A percentile compares a stretch with the other conserved stretches of the same genome.
These are phyloP conservation scores for Acrasis kona DNA, from an alignment of 78 protist species.

Conservation along the genomic window DNA sequence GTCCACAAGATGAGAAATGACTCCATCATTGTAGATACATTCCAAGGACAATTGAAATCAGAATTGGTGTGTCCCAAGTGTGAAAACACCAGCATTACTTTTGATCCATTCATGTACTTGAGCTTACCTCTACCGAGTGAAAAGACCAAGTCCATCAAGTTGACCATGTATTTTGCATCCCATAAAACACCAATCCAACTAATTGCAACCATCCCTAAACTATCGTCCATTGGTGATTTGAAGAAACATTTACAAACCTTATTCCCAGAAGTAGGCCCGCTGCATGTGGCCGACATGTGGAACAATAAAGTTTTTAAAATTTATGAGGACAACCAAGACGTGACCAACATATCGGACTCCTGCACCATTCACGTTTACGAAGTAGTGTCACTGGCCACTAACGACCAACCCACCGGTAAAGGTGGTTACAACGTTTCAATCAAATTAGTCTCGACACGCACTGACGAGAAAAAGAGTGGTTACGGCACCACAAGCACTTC, in stretches of 20 bases:
- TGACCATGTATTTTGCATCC: too few species aligned
- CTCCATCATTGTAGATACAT: constrained; percentile 64
- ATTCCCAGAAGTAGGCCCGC: too few species aligned
- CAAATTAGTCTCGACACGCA: too few species aligned
- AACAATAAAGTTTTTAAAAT: not conserved
- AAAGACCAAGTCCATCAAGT: not conserved
- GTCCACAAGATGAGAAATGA: constrained; percentile 55
- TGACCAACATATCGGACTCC: not conserved
- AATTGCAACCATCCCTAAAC: too few species aligned
- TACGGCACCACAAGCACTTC: too few species aligned
- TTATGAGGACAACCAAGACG: not conserved
- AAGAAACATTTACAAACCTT: too few species aligned
- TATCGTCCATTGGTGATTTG: too few species aligned
- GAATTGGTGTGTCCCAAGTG: constrained; percentile 48
- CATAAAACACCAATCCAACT: too few species aligned
- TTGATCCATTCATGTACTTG: constrained; percentile 73
- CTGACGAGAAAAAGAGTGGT: too few species aligned
- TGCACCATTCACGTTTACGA: not conserved
- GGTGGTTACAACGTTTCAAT: too few species aligned
- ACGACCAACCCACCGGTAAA: too few species aligned
- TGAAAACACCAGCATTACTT: constrained; percentile 29
- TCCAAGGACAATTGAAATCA: constrained; percentile 70
- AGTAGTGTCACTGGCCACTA: too few species aligned
- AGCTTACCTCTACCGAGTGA: constrained; percentile 55
- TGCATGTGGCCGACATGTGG: not conserved